Conservation (phyloP, 257 asterid species). For the Solanum gracilifrons region DNA sequence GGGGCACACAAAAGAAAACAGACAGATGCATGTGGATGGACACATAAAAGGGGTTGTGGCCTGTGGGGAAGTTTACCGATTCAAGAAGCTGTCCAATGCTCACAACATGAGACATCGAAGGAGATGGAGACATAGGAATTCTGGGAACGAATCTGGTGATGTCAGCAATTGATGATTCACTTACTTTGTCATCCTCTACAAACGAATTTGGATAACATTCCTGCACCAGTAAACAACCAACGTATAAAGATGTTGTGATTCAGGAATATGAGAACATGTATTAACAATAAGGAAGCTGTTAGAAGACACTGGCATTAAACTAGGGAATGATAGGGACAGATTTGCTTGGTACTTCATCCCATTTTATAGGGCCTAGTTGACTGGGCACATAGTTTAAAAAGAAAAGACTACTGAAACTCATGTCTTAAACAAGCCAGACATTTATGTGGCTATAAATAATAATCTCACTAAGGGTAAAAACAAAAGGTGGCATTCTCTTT, state of each 20-base stretch:
- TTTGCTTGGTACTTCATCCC: neutral
- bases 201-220: constrained; percentile 58
- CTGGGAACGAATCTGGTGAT: constrained; percentile 60
- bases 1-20: neutral
- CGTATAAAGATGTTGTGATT: neutral
- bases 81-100: constrained; percentile 90
- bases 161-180: constrained; percentile 72
- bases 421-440: neutral
- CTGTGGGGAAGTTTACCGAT: constrained; percentile 39
- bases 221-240: constrained; percentile 21
- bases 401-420: neutral
- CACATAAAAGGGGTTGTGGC: neutral
- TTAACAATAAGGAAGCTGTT: neutral
- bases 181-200: constrained; percentile 60
- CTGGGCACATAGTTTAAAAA: neutral
- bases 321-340: neutral
- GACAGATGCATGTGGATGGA: neutral
- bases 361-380: neutral
- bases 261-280: neutral
- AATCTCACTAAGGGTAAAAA: neutral
- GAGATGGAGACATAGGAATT: constrained; percentile 70
- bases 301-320: neutral
- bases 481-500: neutral
- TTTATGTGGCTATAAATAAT: neutral
- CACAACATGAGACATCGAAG: constrained; percentile 69